Conservation (phyloP, 805 yeast genomes). For the Brettanomyces naardenensis region DNA sequence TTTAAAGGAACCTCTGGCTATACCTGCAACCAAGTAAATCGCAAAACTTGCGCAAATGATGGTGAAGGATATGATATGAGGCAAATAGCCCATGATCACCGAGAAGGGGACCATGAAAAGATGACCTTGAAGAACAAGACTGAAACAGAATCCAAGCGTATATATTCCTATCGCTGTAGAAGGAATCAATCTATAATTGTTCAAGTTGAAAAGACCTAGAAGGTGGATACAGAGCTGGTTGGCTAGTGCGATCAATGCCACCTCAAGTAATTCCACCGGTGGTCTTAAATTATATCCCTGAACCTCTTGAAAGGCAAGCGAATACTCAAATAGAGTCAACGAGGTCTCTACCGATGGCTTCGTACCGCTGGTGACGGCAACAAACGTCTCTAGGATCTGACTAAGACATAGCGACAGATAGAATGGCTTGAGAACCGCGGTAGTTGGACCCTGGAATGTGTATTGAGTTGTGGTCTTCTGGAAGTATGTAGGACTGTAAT, state of each 20-base stretch:
- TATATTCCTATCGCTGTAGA: slow-evolving; percentile 51
- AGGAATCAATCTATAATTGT: slow-evolving; percentile 52
- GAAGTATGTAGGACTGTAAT: slow-evolving; percentile 16
- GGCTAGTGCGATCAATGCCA: slow-evolving; percentile 47
- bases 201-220: slow-evolving; percentile 46
- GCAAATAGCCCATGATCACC: slow-evolving; percentile 52
- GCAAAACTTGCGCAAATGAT: slow-evolving; percentile 43
- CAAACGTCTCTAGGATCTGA: slow-evolving; percentile 59
- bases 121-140: slow-evolving; percentile 32
- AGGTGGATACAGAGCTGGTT: slow-evolving; percentile 58
- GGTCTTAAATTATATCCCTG: slow-evolving; percentile 38
- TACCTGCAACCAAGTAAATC: slow-evolving; percentile 50
- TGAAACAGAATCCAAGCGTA: slow-evolving; percentile 41
- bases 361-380: slow-evolving; percentile 48
- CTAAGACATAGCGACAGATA: slow-evolving; percentile 52
- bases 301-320: slow-evolving; percentile 69
- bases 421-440: slow-evolving; percentile 48
- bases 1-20: slow-evolving; percentile 41
- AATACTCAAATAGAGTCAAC: slow-evolving; percentile 66
- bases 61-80: slow-evolving; percentile 50
- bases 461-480: slow-evolving; percentile 6
- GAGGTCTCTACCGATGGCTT: slow-evolving; percentile 58
- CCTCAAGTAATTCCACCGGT: slow-evolving; percentile 41
- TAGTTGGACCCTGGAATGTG: slow-evolving; percentile 31
- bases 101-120: slow-evolving; percentile 45